Evolutionary conservation across 2,329 filamentous ascomycete genomes (phyloP).

Genomic region (Colletotrichum cereale): DNA sequence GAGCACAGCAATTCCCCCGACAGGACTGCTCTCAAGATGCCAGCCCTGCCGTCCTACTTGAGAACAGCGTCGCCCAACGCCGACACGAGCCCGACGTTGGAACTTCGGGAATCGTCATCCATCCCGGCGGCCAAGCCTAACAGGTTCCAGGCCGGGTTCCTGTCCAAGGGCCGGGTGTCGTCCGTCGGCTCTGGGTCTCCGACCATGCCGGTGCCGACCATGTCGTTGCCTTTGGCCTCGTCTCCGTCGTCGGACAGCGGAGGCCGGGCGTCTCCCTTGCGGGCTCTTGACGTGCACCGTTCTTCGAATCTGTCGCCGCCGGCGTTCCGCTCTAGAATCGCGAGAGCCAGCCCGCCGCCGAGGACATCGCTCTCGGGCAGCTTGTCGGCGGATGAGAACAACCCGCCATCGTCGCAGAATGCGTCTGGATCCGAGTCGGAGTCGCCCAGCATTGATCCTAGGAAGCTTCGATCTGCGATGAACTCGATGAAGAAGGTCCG

Average conservation of each 20-base stretch:
- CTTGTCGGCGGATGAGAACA: constrained; percentile 63
- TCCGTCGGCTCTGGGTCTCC: constrained; percentile 70
- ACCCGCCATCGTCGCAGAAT: constrained; percentile 57
- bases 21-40: constrained; percentile 49
- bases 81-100: constrained; percentile 69
- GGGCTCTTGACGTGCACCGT: constrained; percentile 63
- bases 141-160: constrained; percentile 90
- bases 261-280: constrained; percentile 59
- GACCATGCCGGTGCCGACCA: constrained; percentile 64
- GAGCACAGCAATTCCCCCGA: constrained; percentile 65
- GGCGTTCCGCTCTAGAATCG: constrained; percentile 48
- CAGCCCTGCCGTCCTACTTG: constrained; percentile 65
- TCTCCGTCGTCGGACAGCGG: constrained; percentile 63
- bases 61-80: constrained; percentile 60
- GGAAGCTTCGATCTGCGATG: constrained; percentile 68
- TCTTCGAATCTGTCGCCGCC: constrained; percentile 64
- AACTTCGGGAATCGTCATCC: constrained; percentile 60
- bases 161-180: constrained; percentile 69
- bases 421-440: constrained; percentile 63
- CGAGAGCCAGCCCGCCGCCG: constrained; percentile 48
- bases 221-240: constrained; percentile 70
- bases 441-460: constrained; percentile 62
- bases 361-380: constrained; percentile 49
- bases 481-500: constrained; percentile 64
- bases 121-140: constrained; percentile 67